Evolutionary conservation across 176 grass and related monocot species (phyloP).

Genomic region (Bromus sterilis): DNA sequence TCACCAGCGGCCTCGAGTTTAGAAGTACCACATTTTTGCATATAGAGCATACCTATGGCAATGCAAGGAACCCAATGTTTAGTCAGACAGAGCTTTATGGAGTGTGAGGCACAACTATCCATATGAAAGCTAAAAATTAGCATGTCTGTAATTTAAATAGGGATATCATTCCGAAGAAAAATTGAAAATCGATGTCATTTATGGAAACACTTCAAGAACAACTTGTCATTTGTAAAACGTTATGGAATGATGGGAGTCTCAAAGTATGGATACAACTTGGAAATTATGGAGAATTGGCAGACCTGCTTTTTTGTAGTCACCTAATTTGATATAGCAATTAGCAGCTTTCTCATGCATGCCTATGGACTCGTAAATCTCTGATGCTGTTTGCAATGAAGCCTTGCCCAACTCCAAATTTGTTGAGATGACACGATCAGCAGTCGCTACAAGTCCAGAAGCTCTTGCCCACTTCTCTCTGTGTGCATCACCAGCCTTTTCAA

Average conservation of each 20-base stretch:
- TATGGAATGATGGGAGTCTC: neutral
- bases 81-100: neutral
- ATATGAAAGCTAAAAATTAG: neutral
- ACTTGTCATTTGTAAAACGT: neutral
- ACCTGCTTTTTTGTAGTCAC: constrained; percentile 77
- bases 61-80: neutral
- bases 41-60: constrained; percentile 49
- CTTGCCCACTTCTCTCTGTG: constrained; percentile 65
- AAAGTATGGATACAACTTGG: neutral
- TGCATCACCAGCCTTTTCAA: constrained; percentile 75
- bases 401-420: constrained; percentile 39
- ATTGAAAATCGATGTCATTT: neutral
- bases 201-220: neutral
- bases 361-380: constrained; percentile 70
- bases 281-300: neutral
- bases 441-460: constrained; percentile 62
- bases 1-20: constrained; percentile 63
- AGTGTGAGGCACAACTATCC: neutral
- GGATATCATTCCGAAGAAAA: neutral
- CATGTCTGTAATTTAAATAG: neutral
- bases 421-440: constrained; percentile 46
- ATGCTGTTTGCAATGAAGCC: constrained; percentile 46
- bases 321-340: constrained; percentile 68
- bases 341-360: constrained; percentile 65
- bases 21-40: constrained; percentile 61